Evolutionary conservation across 176 grass and related monocot genomes (phyloP).

Genomic region (Poa pratensis): DNA sequence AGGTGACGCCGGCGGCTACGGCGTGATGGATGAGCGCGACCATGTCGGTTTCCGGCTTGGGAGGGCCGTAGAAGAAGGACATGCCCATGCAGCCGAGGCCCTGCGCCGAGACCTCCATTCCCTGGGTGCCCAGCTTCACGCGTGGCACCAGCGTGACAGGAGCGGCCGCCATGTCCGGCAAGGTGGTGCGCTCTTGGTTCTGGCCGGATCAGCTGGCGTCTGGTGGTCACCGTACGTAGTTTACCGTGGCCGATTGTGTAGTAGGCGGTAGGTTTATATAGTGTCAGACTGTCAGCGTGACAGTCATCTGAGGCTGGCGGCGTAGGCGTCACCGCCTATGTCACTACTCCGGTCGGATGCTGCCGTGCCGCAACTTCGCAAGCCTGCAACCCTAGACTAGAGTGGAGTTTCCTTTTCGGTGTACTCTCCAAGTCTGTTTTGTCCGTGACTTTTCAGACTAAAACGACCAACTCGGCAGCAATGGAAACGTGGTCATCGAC

Average conservation of each 20-base stretch:
- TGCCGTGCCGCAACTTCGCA: too few species aligned
- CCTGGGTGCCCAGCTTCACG: slow-evolving; percentile 77
- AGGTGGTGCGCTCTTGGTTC: too few species aligned
- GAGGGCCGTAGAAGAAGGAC: slow-evolving; percentile 49
- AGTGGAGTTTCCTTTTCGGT: too few species aligned
- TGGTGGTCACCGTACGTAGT: too few species aligned
- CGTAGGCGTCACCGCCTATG: background rate
- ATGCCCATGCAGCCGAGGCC: slow-evolving; percentile 90
- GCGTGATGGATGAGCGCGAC: slow-evolving; percentile 66
- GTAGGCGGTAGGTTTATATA: background rate
- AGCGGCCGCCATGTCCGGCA: background rate
- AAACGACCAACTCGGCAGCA: too few species aligned
- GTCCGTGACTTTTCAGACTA: too few species aligned
- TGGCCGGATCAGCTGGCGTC: too few species aligned
- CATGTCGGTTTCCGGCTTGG: slow-evolving; percentile 66
- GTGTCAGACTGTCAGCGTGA: background rate
- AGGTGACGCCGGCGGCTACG: slow-evolving; percentile 52
- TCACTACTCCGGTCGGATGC: background rate
- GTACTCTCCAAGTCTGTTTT: too few species aligned
- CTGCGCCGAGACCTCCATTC: slow-evolving; percentile 77
- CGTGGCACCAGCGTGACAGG: background rate
- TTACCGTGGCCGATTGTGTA: too few species aligned
- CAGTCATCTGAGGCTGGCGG: background rate
- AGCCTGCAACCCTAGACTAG: too few species aligned
- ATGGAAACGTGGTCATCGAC: too few species aligned